Percentiles rank a stretch among this genome's conserved stretches.
Conservation (phyloP, 140 eudicot genomes). For the Ambrosia hybrid region DNA sequence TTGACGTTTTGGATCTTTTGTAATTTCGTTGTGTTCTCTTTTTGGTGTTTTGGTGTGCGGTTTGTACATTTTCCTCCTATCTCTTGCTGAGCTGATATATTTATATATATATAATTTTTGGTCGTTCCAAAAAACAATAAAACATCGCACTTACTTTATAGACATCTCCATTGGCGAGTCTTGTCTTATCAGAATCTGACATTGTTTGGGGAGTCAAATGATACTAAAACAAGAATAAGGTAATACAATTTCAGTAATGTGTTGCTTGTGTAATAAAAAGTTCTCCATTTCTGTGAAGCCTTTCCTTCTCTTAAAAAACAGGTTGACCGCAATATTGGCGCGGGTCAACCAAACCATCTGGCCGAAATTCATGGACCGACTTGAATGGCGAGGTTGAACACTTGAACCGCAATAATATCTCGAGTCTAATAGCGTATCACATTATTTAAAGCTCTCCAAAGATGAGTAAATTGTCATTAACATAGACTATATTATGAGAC, state of each 20-base stretch:
- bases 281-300: not conserved
- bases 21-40: too few relatives aligned
- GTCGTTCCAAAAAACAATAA: conserved; percentile 11
- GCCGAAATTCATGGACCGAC: not conserved
- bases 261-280: conserved; percentile 1
- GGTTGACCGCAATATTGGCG: conserved; percentile 34
- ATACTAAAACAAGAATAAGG: conserved; percentile 21
- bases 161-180: conserved; percentile 6
- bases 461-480: not conserved
- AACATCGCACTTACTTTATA: conserved; percentile 5
- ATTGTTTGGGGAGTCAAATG: conserved; percentile 16
- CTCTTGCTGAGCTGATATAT: too few relatives aligned
- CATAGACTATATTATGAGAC: not conserved
- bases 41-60: too few relatives aligned
- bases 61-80: too few relatives aligned
- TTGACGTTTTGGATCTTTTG: too few relatives aligned
- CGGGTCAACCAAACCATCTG: conserved; percentile 39
- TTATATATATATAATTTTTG: too few relatives aligned
- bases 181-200: conserved; percentile 10
- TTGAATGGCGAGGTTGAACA: conserved; percentile 21
- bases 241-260: conserved; percentile 1
- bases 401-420: conserved; percentile 34
- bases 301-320: not conserved
- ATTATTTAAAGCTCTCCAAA: not conserved
- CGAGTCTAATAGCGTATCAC: not conserved